Percentiles rank a stretch among this genome's conserved stretches.
phyloP scores from a whole-genome alignment of 2,329 filamentous ascomycete genomes.

The Cladosporium sp. region DNA sequence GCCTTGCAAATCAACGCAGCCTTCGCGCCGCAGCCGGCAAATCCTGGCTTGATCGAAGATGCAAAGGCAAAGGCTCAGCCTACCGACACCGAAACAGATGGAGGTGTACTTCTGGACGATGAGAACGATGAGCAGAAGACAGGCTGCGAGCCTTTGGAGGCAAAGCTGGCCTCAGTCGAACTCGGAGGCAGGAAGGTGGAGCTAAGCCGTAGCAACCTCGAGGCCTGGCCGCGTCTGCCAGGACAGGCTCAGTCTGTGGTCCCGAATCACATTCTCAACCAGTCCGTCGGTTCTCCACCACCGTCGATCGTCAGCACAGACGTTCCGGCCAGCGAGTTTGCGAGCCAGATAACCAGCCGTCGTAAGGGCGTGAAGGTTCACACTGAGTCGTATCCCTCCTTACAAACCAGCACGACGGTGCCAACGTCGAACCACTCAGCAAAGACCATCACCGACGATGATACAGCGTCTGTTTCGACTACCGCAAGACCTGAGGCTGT shows the following conservation, averaged over 20 bases:
- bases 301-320: conserved; percentile 6
- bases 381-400: conserved; percentile 1
- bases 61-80: conserved; percentile 21
- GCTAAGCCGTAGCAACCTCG: background rate
- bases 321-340: background rate
- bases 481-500: background rate
- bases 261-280: background rate
- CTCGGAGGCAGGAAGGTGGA: conserved; percentile 1
- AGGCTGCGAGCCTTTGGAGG: conserved; percentile 14
- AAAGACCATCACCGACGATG: background rate
- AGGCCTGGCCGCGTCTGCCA: conserved; percentile 18
- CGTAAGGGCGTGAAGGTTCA: conserved; percentile 16
- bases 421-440: background rate
- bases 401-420: background rate
- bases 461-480: conserved; percentile 5
- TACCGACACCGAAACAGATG: conserved; percentile 21
- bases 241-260: conserved; percentile 6
- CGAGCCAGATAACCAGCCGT: conserved; percentile 15
- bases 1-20: conserved; percentile 16
- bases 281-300: conserved; percentile 7
- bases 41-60: conserved; percentile 8
- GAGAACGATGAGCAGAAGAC: conserved; percentile 16
- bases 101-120: conserved; percentile 18
- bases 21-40: background rate
- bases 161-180: conserved; percentile 15